Conservation (phyloP, 768 basidiomycete species). For the Lyophyllum semitale region DNA sequence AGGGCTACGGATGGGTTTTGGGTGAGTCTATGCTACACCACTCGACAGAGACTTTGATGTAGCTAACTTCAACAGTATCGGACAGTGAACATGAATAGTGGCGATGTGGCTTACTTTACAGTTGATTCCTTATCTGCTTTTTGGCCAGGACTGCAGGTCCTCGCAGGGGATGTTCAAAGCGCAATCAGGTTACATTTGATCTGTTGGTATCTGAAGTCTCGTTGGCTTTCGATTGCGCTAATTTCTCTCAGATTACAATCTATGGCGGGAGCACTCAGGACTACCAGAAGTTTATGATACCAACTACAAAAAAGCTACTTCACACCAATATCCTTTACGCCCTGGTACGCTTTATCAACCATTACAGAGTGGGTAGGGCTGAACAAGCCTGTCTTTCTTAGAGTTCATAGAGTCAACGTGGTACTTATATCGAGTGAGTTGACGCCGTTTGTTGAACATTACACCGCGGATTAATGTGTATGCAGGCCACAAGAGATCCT, state of each 20-base stretch:
- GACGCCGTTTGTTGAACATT: neutral
- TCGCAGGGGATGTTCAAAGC: conserved; percentile 82
- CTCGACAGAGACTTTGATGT: neutral
- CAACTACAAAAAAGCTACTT: conserved; percentile 67
- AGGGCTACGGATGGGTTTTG: conserved; percentile 85
- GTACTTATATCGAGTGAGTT: conserved; percentile 84
- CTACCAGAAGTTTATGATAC: conserved; percentile 94
- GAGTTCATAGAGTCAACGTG: conserved; percentile 97
- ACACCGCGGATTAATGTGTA: conserved; percentile 5
- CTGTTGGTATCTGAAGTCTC: conserved; percentile 49
- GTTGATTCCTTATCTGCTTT: conserved; percentile 97
- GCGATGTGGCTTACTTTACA: conserved; percentile 73
- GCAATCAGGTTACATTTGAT: conserved; percentile 91
- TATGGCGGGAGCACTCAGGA: conserved; percentile 87
- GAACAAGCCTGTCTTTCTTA: conserved; percentile 17
- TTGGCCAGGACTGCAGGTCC: conserved; percentile 94
- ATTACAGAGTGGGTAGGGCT: neutral
- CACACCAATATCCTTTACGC: conserved; percentile 77
- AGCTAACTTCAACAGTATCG: conserved; percentile 65
- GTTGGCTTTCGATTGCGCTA: neutral
- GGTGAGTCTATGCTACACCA: conserved; percentile 45
- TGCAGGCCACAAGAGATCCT: conserved; percentile 85
- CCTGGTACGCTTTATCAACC: conserved; percentile 50
- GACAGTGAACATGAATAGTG: conserved; percentile 76
- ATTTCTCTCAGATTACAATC: conserved; percentile 72